Evolutionary conservation across 345 rosid genomes (phyloP).

Genomic region (Aegle marmelos): DNA sequence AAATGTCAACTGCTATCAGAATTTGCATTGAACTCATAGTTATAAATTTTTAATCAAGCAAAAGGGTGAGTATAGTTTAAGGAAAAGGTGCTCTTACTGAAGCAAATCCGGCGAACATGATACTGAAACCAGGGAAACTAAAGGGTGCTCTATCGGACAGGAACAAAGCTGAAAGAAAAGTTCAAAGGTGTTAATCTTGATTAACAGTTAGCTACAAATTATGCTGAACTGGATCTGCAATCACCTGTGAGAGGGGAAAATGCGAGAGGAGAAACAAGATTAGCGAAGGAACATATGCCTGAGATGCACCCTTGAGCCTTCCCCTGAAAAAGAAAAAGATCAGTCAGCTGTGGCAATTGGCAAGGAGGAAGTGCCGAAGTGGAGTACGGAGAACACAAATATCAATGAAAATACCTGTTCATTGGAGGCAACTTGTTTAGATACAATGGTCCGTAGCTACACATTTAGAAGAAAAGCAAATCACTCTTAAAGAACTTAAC

Average conservation of each 20-base stretch:
- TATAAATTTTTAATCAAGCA: neutral
- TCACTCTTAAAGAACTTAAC: neutral
- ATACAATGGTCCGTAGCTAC: conserved; percentile 86
- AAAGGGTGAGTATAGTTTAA: neutral
- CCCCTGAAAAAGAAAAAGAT: conserved; percentile 44
- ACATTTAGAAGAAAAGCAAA: neutral
- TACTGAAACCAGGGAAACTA: conserved; percentile 85
- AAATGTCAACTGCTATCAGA: neutral
- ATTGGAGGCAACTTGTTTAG: conserved; percentile 73
- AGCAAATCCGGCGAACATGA: conserved; percentile 66
- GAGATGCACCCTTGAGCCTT: conserved; percentile 91
- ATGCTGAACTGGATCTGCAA: neutral
- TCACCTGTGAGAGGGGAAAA: conserved; percentile 90
- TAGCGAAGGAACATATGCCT: conserved; percentile 72
- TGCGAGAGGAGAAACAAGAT: conserved; percentile 62
- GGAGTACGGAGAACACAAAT: neutral
- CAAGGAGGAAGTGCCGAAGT: neutral
- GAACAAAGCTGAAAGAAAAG: conserved; percentile 62
- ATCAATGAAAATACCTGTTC: conserved; percentile 57
- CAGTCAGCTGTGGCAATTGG: neutral
- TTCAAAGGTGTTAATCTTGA: conserved; percentile 8
- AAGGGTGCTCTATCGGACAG: conserved; percentile 80
- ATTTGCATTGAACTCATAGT: neutral
- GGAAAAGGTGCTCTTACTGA: conserved; percentile 39
- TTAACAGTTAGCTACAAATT: neutral